Conservation (phyloP, 805 yeast genomes). For the Kluyveromyces lactis region DNA sequence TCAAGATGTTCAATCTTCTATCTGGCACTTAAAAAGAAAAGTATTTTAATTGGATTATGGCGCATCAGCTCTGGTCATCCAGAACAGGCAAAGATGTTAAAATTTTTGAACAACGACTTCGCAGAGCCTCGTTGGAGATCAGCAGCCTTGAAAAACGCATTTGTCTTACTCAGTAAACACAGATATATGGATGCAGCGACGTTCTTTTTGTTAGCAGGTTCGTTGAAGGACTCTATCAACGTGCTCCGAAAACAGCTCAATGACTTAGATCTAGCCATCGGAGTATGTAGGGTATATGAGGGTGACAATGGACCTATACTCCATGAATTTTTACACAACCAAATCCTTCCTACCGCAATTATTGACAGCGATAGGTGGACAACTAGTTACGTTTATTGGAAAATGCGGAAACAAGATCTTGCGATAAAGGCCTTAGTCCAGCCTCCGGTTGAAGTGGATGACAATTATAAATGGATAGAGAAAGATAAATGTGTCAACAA, state of each 20-base stretch:
- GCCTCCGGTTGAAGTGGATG: slow-evolving; percentile 37
- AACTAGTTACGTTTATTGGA: slow-evolving; percentile 75
- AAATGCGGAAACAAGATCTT: slow-evolving; percentile 37
- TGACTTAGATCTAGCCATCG: slow-evolving; percentile 69
- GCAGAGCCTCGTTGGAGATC: slow-evolving; percentile 66
- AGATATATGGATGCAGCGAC: slow-evolving; percentile 81
- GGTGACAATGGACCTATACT: slow-evolving; percentile 51
- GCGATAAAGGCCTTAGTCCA: slow-evolving; percentile 61
- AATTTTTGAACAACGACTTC: slow-evolving; percentile 72
- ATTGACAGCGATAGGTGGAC: slow-evolving; percentile 70
- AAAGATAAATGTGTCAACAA: slow-evolving; percentile 30
- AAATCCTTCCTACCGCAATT: slow-evolving; percentile 50
- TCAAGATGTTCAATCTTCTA: slow-evolving; percentile 65
- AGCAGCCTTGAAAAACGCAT: slow-evolving; percentile 90
- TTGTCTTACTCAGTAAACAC: slow-evolving; percentile 81
- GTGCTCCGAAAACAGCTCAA: slow-evolving; percentile 60
- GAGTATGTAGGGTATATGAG: slow-evolving; percentile 71
- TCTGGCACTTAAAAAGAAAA: slow-evolving; percentile 70
- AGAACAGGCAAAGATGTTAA: slow-evolving; percentile 77
- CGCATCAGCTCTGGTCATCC: slow-evolving; percentile 62
- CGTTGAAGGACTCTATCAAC: slow-evolving; percentile 68
- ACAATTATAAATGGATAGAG: slow-evolving; percentile 20
- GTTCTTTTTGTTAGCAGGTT: slow-evolving; percentile 72
- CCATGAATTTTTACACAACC: slow-evolving; percentile 38
- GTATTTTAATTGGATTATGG: slow-evolving; percentile 76